A percentile compares a stretch with the other conserved stretches of the same genome.
Conservation (phyloP, 495 filamentous ascomycete genomes). For the Lindgomyces ingoldianus region DNA sequence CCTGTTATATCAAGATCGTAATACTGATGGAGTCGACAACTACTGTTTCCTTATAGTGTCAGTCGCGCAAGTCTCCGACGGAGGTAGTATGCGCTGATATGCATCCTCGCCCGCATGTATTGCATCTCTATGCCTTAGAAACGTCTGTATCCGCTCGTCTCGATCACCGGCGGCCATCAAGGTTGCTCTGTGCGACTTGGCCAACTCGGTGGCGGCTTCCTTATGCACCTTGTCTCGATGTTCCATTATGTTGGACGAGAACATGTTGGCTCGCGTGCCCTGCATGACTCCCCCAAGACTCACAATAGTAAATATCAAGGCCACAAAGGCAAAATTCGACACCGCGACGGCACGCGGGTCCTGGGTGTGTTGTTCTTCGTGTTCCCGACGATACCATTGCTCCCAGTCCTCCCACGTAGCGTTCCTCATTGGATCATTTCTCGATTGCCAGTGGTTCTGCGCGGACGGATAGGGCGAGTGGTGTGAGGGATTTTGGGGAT, state of each 20-base stretch:
- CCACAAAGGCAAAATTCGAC: conserved; percentile 73
- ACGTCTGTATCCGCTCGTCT: conserved; percentile 69
- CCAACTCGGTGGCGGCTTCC: conserved; percentile 63
- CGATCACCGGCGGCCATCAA: conserved; percentile 45
- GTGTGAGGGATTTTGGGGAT: conserved; percentile 34
- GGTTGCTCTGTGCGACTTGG: conserved; percentile 55
- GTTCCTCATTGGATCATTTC: conserved; percentile 64
- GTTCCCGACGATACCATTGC: conserved; percentile 64
- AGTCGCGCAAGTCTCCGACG: conserved; percentile 36
- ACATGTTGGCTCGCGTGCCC: conserved; percentile 62
- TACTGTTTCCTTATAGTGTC: conserved; percentile 25
- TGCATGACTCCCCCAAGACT: conserved; percentile 68
- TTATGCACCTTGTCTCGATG: conserved; percentile 62
- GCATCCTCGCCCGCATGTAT: conserved; percentile 34
- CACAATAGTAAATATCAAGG: conserved; percentile 65
- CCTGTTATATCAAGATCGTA: neutral
- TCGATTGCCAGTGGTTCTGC: conserved; percentile 33
- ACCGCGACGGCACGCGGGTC: conserved; percentile 52
- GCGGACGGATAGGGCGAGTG: neutral
- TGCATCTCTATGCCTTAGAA: conserved; percentile 53
- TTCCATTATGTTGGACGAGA: conserved; percentile 60
- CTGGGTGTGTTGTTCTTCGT: conserved; percentile 46
- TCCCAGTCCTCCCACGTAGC: conserved; percentile 99
- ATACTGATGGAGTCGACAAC: neutral
- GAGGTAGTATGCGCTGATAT: conserved; percentile 38